Percentiles rank a stretch among this genome's conserved stretches.
phyloP scores from a whole-genome alignment of 345 rosid species.

The Euphorbia lathyris region DNA sequence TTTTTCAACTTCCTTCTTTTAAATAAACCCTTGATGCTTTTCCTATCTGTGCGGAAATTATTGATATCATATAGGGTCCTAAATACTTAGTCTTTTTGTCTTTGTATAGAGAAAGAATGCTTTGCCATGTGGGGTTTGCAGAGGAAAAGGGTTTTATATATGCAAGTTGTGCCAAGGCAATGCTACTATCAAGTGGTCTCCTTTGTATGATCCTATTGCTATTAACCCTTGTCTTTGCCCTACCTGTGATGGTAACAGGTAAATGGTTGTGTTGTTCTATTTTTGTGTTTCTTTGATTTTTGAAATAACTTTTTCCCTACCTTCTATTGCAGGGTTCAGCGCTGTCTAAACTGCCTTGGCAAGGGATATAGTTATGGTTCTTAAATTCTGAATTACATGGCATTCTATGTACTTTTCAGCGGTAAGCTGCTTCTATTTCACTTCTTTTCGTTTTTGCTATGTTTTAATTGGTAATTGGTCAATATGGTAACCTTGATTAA shows the following conservation, averaged over 20 bases:
- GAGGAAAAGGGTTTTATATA: constrained; percentile 77
- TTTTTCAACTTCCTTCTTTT: not conserved
- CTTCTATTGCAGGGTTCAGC: constrained; percentile 51
- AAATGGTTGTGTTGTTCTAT: not conserved
- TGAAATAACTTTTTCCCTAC: too few relatives aligned
- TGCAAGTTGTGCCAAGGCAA: constrained; percentile 84
- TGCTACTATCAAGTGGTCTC: constrained; percentile 70
- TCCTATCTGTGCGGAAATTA: too few relatives aligned
- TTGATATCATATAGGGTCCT: too few relatives aligned
- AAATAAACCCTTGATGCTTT: too few relatives aligned
- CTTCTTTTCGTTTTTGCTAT: not conserved
- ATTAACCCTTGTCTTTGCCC: constrained; percentile 86
- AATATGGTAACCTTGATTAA: not conserved
- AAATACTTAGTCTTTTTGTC: not conserved
- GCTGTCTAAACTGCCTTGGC: constrained; percentile 76
- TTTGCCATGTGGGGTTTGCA: constrained; percentile 51
- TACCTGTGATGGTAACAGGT: constrained; percentile 93
- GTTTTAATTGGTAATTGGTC: not conserved
- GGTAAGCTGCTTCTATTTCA: not conserved
- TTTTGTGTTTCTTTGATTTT: not conserved
- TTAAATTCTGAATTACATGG: not conserved
- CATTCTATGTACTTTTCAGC: not conserved
- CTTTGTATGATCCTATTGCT: constrained; percentile 70
- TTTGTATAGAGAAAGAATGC: constrained; percentile 45
- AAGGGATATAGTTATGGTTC: constrained; percentile 41